phyloP scores from a whole-genome alignment of 352 stramenopile genomes.

The Pythium utonaiense region DNA sequence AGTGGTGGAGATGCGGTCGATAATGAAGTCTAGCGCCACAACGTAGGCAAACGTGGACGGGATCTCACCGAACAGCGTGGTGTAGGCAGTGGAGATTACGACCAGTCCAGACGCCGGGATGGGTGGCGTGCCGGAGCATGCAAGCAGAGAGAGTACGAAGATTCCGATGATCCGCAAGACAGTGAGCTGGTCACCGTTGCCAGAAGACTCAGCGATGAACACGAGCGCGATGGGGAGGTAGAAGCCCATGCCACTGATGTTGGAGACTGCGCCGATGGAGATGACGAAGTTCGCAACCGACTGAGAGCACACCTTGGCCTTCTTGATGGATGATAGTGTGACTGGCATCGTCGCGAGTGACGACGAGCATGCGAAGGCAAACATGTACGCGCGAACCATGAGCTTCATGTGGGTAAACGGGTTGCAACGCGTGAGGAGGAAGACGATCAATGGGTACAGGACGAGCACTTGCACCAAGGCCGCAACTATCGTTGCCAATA shows the following conservation, averaged over 20 bases:
- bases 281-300: constrained; percentile 76
- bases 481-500: constrained; percentile 35
- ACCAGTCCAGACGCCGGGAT: constrained; percentile 49
- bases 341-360: constrained; percentile 65
- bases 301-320: constrained; percentile 56
- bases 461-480: constrained; percentile 46
- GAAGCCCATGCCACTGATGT: constrained; percentile 51
- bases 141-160: constrained; percentile 55
- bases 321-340: constrained; percentile 58
- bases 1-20: constrained; percentile 58
- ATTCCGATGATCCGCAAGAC: constrained; percentile 39
- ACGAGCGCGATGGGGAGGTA: constrained; percentile 63
- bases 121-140: constrained; percentile 44
- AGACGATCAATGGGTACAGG: constrained; percentile 60
- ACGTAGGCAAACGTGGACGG: constrained; percentile 56
- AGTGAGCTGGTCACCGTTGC: constrained; percentile 50
- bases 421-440: constrained; percentile 58
- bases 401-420: constrained; percentile 64
- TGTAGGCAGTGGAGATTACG: constrained; percentile 64
- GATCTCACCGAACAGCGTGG: constrained; percentile 52
- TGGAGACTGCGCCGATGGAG: constrained; percentile 61
- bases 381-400: constrained; percentile 64
- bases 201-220: constrained; percentile 59
- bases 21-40: constrained; percentile 59
- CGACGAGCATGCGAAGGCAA: constrained; percentile 62